Conservation (phyloP, 2,329 filamentous ascomycete genomes). For the Nakataea oryzae region DNA sequence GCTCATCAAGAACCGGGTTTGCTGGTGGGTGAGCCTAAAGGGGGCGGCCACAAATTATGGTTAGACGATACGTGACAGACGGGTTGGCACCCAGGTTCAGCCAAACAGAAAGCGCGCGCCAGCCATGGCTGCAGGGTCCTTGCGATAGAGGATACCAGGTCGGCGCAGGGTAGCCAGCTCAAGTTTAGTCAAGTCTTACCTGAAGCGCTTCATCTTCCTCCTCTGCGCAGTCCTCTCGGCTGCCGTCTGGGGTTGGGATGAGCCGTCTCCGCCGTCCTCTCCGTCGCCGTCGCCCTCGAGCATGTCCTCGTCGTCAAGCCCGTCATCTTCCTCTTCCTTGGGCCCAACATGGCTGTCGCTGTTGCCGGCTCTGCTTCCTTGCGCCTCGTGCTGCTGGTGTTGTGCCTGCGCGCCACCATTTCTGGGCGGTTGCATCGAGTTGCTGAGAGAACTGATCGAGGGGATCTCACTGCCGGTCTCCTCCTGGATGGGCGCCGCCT, state of each 20-base stretch:
- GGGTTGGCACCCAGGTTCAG: too few species aligned
- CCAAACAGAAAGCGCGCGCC: neutral
- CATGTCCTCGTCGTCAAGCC: slow-evolving; percentile 48
- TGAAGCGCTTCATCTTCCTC: slow-evolving; percentile 70
- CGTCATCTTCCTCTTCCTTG: slow-evolving; percentile 41
- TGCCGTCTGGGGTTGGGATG: slow-evolving; percentile 36
- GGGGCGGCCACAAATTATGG: neutral
- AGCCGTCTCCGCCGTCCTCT: slow-evolving; percentile 17
- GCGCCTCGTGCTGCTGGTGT: slow-evolving; percentile 21
- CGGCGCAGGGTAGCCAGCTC: neutral
- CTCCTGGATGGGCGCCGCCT: slow-evolving; percentile 22
- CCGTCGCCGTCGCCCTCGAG: slow-evolving; percentile 30
- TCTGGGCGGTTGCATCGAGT: slow-evolving; percentile 24
- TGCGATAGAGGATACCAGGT: neutral
- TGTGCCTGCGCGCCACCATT: slow-evolving; percentile 15
- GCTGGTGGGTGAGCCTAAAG: slow-evolving; percentile 80
- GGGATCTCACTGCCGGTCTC: slow-evolving; percentile 28
- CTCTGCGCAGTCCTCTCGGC: slow-evolving; percentile 47
- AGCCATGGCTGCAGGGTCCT: too few species aligned
- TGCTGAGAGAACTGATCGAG: slow-evolving; percentile 23
- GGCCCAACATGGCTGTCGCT: slow-evolving; percentile 24
- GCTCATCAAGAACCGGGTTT: slow-evolving; percentile 96
- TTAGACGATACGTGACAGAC: neutral
- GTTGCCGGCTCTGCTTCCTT: slow-evolving; percentile 19
- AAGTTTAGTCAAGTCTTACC: slow-evolving; percentile 34